Evolutionary conservation across 225 moss, liverwort and hornwort genomes (phyloP), one percentile per base, ranked within the genome.

Genomic region (Straminergon stramineum): DNA sequence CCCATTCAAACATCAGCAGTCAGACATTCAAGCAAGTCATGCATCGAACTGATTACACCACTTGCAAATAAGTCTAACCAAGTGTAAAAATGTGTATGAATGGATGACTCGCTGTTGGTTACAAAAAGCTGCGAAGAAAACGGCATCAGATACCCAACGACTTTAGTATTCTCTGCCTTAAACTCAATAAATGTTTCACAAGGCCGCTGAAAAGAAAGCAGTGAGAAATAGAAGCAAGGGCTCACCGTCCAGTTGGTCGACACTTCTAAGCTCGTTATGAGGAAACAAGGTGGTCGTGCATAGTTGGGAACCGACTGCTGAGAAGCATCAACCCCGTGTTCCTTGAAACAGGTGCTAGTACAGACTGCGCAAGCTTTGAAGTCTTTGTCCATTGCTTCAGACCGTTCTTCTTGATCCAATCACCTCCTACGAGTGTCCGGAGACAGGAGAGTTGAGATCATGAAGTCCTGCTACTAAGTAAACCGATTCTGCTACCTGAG

Each of bases 221-320:
- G 67, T 13, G 51, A 60, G 63, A 43, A 76, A 24, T 7, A 43
- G 83, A 60, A 79, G 34, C 23, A 48, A 86, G 30, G 48, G 32
- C 92, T 86, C 75, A 94, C 91, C 88, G 90, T 61, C 94, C 90
- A 94, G 84, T 87, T 91, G 30, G 18, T 88, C 18, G 87, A 68
- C 28, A 63, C 31, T 85, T 94, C 92, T 67, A 86, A 83, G 70
- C 89, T 83, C 51, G 91, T 69, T 37, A 91, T n/a, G 17, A 94
- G 84, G 90, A 94, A 94, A 76, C 94, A 93, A 7, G 94, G 94
- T 31, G 83, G 92, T 39, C 91, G 86, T 30, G 84, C 39, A 68
- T 70, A 83, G 67, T 52, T 81, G 18, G 60, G 67, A 88, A 74
- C 22, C 11, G 91, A 45, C 61, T 60, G 45, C 78, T 91, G 87